phyloP scores from a whole-genome alignment of 257 asterid species.

The Echites panduratus region DNA sequence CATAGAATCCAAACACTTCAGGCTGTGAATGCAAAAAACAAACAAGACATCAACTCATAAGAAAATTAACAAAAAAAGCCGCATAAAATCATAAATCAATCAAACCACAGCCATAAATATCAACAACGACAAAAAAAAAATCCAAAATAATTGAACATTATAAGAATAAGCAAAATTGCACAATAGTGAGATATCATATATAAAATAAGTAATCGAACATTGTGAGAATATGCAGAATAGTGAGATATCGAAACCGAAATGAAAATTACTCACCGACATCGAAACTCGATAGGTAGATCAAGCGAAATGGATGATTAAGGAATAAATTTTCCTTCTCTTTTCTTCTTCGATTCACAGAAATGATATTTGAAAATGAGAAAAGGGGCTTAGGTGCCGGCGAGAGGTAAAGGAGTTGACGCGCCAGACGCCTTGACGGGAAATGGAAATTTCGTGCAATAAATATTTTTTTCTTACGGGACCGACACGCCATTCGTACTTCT shows the following conservation, averaged over 20 bases:
- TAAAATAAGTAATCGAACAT: not conserved
- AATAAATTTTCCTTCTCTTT: not conserved
- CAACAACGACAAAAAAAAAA: not conserved
- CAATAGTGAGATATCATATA: not conserved
- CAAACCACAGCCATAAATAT: not conserved
- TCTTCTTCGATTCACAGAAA: not conserved
- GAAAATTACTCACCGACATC: constrained; percentile 51
- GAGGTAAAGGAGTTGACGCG: constrained; percentile 34
- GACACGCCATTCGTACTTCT: not conserved
- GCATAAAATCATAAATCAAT: not conserved
- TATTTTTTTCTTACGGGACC: not conserved
- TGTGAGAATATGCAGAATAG: not conserved
- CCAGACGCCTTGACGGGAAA: not conserved
- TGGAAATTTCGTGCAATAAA: constrained; percentile 6
- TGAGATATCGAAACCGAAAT: not conserved
- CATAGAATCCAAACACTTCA: not conserved
- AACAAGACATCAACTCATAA: not conserved
- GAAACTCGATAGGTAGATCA: constrained; percentile 10
- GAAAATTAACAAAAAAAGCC: not conserved
- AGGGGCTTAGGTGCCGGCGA: constrained; percentile 30
- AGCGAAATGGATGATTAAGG: not conserved
- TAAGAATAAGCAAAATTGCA: not conserved
- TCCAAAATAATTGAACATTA: not conserved
- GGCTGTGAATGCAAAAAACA: not conserved
- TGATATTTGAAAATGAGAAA: constrained; percentile 10